Evolutionary conservation across 139 green algal species (phyloP).

Genomic region (Closterium sp.): DNA sequence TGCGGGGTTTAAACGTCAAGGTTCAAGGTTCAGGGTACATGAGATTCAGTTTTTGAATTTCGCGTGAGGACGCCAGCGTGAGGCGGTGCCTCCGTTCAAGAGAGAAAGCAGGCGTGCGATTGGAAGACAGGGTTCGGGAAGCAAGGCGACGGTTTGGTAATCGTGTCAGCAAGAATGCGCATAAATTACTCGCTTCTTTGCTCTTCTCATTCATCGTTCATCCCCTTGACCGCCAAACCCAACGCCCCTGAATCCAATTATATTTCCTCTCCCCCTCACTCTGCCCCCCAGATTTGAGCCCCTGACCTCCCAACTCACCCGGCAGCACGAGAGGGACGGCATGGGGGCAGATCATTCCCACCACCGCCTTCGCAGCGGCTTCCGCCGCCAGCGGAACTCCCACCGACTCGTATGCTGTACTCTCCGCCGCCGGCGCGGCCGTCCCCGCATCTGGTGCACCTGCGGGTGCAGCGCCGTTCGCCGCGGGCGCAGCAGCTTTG

Average conservation of each 20-base stretch:
- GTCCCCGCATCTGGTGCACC: neutral
- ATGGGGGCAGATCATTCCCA: slow-evolving; percentile 30
- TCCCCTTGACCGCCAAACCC: neutral
- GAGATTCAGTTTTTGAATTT: too few species aligned
- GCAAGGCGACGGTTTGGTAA: neutral
- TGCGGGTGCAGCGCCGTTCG: neutral
- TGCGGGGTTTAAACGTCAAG: neutral
- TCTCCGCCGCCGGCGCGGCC: neutral
- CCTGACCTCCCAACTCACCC: neutral
- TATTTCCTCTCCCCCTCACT: too few species aligned
- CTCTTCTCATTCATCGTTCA: neutral
- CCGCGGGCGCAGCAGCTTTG: neutral
- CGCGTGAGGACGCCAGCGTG: too few species aligned
- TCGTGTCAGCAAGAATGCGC: neutral
- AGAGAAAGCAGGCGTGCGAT: too few species aligned
- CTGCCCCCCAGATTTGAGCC: too few species aligned
- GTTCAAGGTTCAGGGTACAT: neutral
- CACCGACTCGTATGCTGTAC: neutral
- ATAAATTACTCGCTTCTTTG: neutral
- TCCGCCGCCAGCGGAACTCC: slow-evolving; percentile 12
- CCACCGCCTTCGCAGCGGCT: slow-evolving; percentile 26
- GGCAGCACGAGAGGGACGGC: slow-evolving; percentile 29
- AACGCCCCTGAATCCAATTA: neutral
- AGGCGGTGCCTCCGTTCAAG: too few species aligned
- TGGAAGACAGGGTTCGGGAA: neutral